A percentile compares a stretch with the other conserved stretches of the same genome.
phyloP scores from a whole-genome alignment of 1,284 basidiomycete species.

The Termitomyces sp. region DNA sequence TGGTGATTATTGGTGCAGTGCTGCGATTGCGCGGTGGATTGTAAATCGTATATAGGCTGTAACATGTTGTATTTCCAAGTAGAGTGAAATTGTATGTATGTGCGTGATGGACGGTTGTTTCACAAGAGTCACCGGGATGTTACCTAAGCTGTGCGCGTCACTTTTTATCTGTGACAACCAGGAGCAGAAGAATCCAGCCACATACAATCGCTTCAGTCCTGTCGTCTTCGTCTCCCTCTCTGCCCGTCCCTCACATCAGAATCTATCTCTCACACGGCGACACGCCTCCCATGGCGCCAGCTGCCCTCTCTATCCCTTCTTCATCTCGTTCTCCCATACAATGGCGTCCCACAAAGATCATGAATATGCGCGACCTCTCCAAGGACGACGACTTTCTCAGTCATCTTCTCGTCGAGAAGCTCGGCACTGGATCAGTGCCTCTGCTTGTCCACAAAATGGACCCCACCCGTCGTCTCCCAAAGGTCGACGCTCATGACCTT shows the following conservation, averaged over 20 bases:
- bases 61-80: not conserved
- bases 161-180: conserved; percentile 19
- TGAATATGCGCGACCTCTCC: conserved; percentile 82
- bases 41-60: not conserved
- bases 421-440: conserved; percentile 69
- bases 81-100: not conserved
- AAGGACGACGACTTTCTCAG: conserved; percentile 84
- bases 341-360: conserved; percentile 78
- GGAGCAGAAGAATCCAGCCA: not conserved
- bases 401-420: conserved; percentile 79
- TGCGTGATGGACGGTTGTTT: conserved; percentile 16
- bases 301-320: conserved; percentile 25
- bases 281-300: conserved; percentile 34
- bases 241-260: conserved; percentile 12
- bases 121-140: conserved; percentile 12
- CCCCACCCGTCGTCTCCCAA: conserved; percentile 63
- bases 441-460: conserved; percentile 85
- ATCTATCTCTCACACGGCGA: conserved; percentile 8
- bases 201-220: conserved; percentile 3
- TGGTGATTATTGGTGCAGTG: conserved; percentile 38
- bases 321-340: conserved; percentile 28
- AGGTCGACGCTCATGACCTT: conserved; percentile 61
- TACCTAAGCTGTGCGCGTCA: conserved; percentile 25
- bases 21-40: conserved; percentile 61
- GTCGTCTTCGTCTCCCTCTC: not conserved